Percentiles rank a stretch among this genome's conserved stretches.
Conservation (phyloP, 2,329 filamentous ascomycete species). For the Chalaropsis ovoidea region DNA sequence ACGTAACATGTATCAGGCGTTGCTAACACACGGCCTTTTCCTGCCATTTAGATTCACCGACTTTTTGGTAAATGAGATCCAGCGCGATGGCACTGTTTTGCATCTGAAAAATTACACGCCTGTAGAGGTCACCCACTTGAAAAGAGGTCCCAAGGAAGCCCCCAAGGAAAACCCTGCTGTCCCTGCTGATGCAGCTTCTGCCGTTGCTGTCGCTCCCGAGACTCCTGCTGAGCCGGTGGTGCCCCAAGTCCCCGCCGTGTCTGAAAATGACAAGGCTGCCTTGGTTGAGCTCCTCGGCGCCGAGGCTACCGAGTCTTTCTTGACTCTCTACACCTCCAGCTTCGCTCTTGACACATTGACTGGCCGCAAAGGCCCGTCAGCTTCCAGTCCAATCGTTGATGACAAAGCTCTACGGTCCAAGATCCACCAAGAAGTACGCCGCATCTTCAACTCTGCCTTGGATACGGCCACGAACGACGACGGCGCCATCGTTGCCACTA, state of each 20-base stretch:
- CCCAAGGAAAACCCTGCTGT: slow-evolving; percentile 25
- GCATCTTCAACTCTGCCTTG: slow-evolving; percentile 66
- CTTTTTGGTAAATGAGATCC: slow-evolving; percentile 85
- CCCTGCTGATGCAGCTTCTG: neutral
- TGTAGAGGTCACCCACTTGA: slow-evolving; percentile 23
- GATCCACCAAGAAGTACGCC: slow-evolving; percentile 56
- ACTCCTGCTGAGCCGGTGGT: slow-evolving; percentile 31
- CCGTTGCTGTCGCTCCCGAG: slow-evolving; percentile 26
- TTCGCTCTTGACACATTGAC: slow-evolving; percentile 30
- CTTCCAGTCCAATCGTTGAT: slow-evolving; percentile 36
- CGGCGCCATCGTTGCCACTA: slow-evolving; percentile 55
- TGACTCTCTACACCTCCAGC: slow-evolving; percentile 36
- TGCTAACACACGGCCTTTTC: neutral
- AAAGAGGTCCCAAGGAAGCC: slow-evolving; percentile 12
- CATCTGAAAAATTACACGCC: slow-evolving; percentile 44
- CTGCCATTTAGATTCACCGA: slow-evolving; percentile 60
- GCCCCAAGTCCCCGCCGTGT: slow-evolving; percentile 27
- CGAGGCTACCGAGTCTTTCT: slow-evolving; percentile 35
- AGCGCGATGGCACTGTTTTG: slow-evolving; percentile 61
- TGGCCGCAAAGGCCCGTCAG: slow-evolving; percentile 30
- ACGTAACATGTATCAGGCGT: neutral
- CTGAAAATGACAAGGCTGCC: slow-evolving; percentile 32
- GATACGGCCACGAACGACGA: slow-evolving; percentile 57
- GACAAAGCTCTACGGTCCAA: slow-evolving; percentile 40
- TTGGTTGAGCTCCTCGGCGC: slow-evolving; percentile 36